Conservation (phyloP, 805 yeast species). For the Yarrowia sp. region DNA sequence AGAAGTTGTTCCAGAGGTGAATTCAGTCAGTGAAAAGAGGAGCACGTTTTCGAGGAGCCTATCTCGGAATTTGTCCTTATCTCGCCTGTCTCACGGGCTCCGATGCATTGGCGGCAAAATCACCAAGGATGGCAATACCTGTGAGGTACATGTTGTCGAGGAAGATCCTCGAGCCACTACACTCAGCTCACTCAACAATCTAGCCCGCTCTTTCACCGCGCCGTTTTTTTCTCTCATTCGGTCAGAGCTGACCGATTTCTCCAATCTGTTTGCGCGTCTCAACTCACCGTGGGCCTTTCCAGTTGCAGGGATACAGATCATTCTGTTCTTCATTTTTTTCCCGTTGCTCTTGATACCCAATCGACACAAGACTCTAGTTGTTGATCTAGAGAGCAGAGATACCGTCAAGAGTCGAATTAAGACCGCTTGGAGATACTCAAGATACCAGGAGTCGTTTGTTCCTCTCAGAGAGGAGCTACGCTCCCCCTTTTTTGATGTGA, state of each 20-base stretch:
- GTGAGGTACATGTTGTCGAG: slow-evolving; percentile 24
- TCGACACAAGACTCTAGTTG: slow-evolving; percentile 20
- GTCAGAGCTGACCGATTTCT: slow-evolving; percentile 41
- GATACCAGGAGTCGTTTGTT: slow-evolving; percentile 32
- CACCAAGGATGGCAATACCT: slow-evolving; percentile 26
- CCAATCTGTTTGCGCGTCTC: slow-evolving; percentile 41
- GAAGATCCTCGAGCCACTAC: slow-evolving; percentile 30
- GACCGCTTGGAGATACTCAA: slow-evolving; percentile 20
- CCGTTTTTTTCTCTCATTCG: slow-evolving; percentile 42
- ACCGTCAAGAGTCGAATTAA: slow-evolving; percentile 29
- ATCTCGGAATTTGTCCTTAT: slow-evolving; percentile 1
- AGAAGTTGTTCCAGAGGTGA: slow-evolving; percentile 24
- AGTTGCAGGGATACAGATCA: slow-evolving; percentile 42
- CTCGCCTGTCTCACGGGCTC: slow-evolving; percentile 7
- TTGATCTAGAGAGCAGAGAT: slow-evolving; percentile 21
- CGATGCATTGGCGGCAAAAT: slow-evolving; percentile 16
- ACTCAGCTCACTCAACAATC: slow-evolving; percentile 38
- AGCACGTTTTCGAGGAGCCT: slow-evolving; percentile 11
- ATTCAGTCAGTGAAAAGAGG: slow-evolving; percentile 1
- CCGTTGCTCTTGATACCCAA: slow-evolving; percentile 41
- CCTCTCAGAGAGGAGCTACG: slow-evolving; percentile 7
- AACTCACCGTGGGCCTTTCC: slow-evolving; percentile 44
- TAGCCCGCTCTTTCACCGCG: slow-evolving; percentile 41
- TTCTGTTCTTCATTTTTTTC: slow-evolving; percentile 40
- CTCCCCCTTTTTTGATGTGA: slow-evolving; percentile 39